phyloP scores from a whole-genome alignment of 2,329 filamentous ascomycete genomes.

The Fonsecaea monophora region DNA sequence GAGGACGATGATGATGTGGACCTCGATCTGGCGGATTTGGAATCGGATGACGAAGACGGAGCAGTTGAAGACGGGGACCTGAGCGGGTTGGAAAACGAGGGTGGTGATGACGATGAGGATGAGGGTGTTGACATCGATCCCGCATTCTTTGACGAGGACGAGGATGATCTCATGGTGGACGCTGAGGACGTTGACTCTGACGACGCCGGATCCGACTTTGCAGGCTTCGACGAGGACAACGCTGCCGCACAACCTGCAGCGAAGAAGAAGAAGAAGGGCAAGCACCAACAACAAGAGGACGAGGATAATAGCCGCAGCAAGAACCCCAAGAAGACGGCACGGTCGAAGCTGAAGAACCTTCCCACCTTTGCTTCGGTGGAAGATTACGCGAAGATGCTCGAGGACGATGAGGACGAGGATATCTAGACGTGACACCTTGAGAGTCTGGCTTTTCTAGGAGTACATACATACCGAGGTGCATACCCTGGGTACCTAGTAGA shows the following conservation, averaged over 20 bases:
- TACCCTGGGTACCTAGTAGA: no score
- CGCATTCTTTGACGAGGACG: conserved; percentile 52
- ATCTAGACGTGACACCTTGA: neutral
- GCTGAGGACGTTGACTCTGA: conserved; percentile 35
- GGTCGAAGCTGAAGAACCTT: conserved; percentile 78
- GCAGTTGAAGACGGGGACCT: conserved; percentile 56
- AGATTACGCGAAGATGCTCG: conserved; percentile 88
- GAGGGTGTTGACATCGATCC: conserved; percentile 42
- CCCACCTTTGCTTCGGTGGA: conserved; percentile 93
- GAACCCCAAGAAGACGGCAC: conserved; percentile 31
- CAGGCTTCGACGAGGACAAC: conserved; percentile 23
- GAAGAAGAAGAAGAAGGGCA: conserved; percentile 49
- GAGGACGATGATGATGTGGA: conserved; percentile 64
- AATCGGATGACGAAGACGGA: conserved; percentile 52
- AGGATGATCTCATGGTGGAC: conserved; percentile 62
- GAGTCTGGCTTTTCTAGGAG: neutral
- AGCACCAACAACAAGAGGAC: neutral
- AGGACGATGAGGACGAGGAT: conserved; percentile 67
- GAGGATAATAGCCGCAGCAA: conserved; percentile 44
- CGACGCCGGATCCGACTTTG: conserved; percentile 27
- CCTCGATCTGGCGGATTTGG: conserved; percentile 62
- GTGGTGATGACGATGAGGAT: conserved; percentile 56
- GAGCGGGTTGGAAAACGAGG: conserved; percentile 47
- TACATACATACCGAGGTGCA: no score
- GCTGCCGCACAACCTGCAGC: conserved; percentile 15